Evolutionary conservation across 164 flowering plant genomes (phyloP), one percentile per base, ranked within the genome.

Genomic region (Magnolia kwangsiensis): DNA sequence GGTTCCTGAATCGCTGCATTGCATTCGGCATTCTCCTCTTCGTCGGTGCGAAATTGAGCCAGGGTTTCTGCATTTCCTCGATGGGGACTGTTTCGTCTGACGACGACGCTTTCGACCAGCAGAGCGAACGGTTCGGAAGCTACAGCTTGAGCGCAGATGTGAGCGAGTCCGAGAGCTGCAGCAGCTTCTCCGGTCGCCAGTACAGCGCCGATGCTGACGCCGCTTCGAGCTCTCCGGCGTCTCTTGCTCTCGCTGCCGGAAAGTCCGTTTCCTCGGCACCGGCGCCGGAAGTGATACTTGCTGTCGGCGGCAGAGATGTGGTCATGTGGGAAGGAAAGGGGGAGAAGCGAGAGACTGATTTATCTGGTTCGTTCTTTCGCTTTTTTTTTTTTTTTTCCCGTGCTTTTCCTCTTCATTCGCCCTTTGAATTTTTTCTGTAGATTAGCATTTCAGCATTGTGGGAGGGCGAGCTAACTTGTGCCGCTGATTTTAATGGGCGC

Each of bases 71-170:
- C 24, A 45, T 61, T 29, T 50, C 4, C 29, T 29, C 3, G 69
- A 84, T 82, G 87, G 85, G 79, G 67, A 85, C 85, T 75, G 82
- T 77, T 45, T 82, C 86, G 18, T 85, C 88, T 7, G 91, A 87
- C 16, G 90, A 85, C 4, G 80, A 67, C 10, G 88, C 80, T 7
- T 72, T 31, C 16, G 90, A 88, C 55, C 80, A 50, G 72, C 77
- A 76, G 80, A 82, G 87, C 75, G 87, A 85, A 50, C 59, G 84
- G 67, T 82, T 50, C 50, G 89, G 82, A 67, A 78, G 85, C 78
- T 86, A 87, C 83, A 85, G 86, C 51, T 61, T 87, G 76, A 90
- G 93, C 63, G 93, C 93, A 0, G 93, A 90, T 76, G 87, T 88
- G 55, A 91, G 95, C 77, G 95, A 88, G 78, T 88, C 90, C 24